Conservation (phyloP, 1,284 basidiomycete species). For the Thecaphora frezii region DNA sequence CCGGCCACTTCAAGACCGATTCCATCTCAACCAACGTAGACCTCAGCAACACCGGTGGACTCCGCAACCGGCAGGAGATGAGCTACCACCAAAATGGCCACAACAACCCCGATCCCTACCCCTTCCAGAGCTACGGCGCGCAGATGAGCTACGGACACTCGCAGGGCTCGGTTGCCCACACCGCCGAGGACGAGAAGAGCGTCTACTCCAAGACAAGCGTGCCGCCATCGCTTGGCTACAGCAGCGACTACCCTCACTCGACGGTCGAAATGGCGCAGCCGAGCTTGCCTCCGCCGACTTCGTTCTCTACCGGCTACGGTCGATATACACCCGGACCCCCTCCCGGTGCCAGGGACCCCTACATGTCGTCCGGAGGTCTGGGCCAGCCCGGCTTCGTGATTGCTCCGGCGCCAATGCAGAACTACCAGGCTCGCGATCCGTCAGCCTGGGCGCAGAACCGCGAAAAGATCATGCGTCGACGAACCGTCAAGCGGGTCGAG, state of each 20-base stretch:
- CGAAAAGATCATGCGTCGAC: slow-evolving; percentile 46
- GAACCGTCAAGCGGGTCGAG: slow-evolving; percentile 59
- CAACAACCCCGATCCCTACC: slow-evolving; percentile 10
- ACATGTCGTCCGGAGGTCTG: slow-evolving; percentile 12
- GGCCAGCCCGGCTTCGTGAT: slow-evolving; percentile 27
- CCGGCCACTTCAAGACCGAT: slow-evolving; percentile 8
- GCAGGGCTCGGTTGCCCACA: slow-evolving; percentile 15
- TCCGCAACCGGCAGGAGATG: slow-evolving; percentile 24
- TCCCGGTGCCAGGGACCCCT: slow-evolving; percentile 7
- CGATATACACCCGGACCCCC: slow-evolving; percentile 13
- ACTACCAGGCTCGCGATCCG: slow-evolving; percentile 15
- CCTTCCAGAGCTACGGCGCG: slow-evolving; percentile 18
- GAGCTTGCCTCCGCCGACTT: slow-evolving; percentile 13
- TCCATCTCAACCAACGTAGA: not conserved
- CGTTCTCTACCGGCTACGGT: slow-evolving; percentile 9
- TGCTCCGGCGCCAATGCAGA: slow-evolving; percentile 22
- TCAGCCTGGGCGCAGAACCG: slow-evolving; percentile 22
- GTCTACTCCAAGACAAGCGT: slow-evolving; percentile 27
- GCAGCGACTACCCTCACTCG: slow-evolving; percentile 12
- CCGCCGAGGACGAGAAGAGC: slow-evolving; percentile 33
- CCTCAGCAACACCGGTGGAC: not conserved
- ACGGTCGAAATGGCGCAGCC: slow-evolving; percentile 19
- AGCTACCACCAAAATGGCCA: slow-evolving; percentile 13
- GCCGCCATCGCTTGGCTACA: slow-evolving; percentile 14
- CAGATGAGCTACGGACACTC: slow-evolving; percentile 22